These are phyloP conservation scores for Globisporangium irregulare DNA, from an alignment of 352 stramenopile species.

Conservation along the genomic window DNA sequence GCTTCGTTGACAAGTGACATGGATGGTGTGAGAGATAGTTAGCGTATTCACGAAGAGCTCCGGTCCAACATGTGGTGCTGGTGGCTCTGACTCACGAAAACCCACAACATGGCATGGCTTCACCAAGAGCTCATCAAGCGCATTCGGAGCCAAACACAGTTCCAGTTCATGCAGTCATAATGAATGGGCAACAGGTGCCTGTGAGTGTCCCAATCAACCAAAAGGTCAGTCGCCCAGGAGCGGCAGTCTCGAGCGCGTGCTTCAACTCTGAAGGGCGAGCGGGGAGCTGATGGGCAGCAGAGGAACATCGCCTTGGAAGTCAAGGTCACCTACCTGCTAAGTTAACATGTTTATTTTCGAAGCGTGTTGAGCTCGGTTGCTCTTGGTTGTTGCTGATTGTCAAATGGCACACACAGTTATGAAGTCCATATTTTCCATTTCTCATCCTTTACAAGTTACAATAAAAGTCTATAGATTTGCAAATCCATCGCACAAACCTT, in stretches of 20 bases:
- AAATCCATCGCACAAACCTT: background rate
- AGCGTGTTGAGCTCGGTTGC: background rate
- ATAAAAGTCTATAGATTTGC: background rate
- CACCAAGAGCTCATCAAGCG: no score
- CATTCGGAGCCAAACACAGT: background rate
- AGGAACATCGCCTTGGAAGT: no score
- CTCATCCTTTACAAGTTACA: no score
- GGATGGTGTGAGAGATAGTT: background rate
- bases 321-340: no score
- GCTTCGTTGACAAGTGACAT: background rate
- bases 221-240: no score
- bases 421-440: background rate
- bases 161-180: background rate
- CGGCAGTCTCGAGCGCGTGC: background rate
- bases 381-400: background rate
- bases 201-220: background rate
- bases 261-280: no score
- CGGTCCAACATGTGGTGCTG: background rate
- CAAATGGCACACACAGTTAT: background rate
- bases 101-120: background rate
- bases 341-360: background rate
- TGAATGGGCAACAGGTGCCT: background rate
- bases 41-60: background rate
- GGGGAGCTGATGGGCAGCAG: no score
- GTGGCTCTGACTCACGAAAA: background rate